phyloP scores from a whole-genome alignment of 257 asterid species.

The Scutellaria baicalensis region DNA sequence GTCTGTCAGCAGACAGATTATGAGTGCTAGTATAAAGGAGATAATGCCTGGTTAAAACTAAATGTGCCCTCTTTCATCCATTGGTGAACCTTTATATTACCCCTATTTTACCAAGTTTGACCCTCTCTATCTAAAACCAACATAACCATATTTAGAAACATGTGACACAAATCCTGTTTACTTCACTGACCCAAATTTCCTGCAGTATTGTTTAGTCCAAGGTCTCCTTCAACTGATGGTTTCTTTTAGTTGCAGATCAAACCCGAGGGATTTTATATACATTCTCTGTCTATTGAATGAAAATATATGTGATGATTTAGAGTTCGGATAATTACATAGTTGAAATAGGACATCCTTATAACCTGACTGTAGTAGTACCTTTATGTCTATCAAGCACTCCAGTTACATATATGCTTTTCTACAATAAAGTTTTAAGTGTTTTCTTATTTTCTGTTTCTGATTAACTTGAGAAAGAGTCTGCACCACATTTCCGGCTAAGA shows the following conservation, averaged over 20 bases:
- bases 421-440: not conserved
- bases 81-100: not conserved
- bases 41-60: not conserved
- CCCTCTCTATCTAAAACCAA: not conserved
- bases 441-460: slow-evolving; percentile 2
- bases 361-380: not conserved
- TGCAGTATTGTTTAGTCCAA: not conserved
- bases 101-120: not conserved
- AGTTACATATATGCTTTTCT: not conserved
- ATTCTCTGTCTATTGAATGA: not conserved
- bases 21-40: not conserved
- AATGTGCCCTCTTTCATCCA: not conserved
- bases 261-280: not conserved
- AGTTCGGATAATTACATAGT: not conserved
- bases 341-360: not conserved
- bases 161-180: not conserved
- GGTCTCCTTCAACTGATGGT: slow-evolving; percentile 2
- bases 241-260: slow-evolving; percentile 7
- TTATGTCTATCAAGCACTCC: not conserved
- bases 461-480: not conserved
- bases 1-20: not conserved
- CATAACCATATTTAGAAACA: not conserved
- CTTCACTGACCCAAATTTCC: not conserved
- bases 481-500: not conserved
- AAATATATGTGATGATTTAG: not conserved